Percentiles rank a stretch among this genome's conserved stretches.
Evolutionary conservation across 177 flowering plant species (phyloP).

Genomic region (Vitis hybrid): DNA sequence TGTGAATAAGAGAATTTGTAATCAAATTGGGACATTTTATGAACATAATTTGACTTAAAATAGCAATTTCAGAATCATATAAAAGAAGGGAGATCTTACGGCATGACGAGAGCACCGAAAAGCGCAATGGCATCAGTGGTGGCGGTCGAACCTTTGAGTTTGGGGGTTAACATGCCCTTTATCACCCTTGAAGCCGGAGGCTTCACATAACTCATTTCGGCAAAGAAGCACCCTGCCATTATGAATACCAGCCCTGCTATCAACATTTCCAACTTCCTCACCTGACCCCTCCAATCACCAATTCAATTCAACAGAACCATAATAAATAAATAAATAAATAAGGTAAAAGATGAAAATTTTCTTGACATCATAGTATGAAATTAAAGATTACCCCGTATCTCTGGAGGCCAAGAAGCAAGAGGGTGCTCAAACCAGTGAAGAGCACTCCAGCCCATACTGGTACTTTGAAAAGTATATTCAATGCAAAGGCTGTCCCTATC

Average conservation of each 20-base stretch:
- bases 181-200: slow-evolving; percentile 67
- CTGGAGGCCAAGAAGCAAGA: slow-evolving; percentile 36
- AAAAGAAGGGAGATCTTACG: slow-evolving; percentile 41
- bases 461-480: slow-evolving; percentile 71
- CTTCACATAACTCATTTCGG: slow-evolving; percentile 76
- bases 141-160: slow-evolving; percentile 71
- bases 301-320: no score
- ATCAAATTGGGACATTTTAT: no score
- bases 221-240: slow-evolving; percentile 90
- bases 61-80: no score
- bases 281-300: slow-evolving; percentile 27
- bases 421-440: slow-evolving; percentile 73
- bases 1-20: background rate
- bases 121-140: slow-evolving; percentile 90
- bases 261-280: slow-evolving; percentile 77
- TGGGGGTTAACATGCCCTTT: slow-evolving; percentile 88
- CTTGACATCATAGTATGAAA: background rate
- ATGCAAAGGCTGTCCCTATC: slow-evolving; percentile 93
- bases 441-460: slow-evolving; percentile 90
- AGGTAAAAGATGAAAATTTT: background rate
- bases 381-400: slow-evolving; percentile 25
- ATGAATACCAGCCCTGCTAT: slow-evolving; percentile 69
- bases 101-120: slow-evolving; percentile 91
- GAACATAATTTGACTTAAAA: no score
- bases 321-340: no score